These are phyloP conservation scores for Gyromitra esculenta DNA, from an alignment of 2,329 filamentous ascomycete genomes.

Conservation along the genomic window DNA sequence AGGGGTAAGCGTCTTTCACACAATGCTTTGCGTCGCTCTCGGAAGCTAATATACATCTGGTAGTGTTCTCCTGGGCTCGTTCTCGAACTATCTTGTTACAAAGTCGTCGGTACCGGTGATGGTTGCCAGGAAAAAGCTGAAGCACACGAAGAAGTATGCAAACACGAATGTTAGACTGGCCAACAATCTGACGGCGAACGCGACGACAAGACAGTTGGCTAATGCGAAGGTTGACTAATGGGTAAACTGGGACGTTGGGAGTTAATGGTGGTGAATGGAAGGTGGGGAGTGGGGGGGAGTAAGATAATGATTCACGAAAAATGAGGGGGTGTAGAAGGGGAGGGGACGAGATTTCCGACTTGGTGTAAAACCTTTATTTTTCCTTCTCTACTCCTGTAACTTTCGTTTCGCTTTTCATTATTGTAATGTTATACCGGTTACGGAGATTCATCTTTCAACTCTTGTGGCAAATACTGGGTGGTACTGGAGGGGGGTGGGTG, in stretches of 20 bases:
- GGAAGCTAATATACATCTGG: conserved; percentile 21
- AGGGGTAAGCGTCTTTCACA: conserved; percentile 70
- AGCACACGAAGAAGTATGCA: conserved; percentile 73
- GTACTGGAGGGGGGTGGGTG: not conserved
- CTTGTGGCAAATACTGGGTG: conserved; percentile 42
- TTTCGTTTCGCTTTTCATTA: not conserved
- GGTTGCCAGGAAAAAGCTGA: conserved; percentile 92
- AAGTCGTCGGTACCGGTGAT: conserved; percentile 98
- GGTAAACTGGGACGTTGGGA: not conserved
- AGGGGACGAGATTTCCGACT: conserved; percentile 1
- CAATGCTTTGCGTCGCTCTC: not conserved
- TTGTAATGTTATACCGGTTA: conserved; percentile 20
- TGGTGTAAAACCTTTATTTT: conserved; percentile 21
- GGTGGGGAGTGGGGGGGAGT: conserved; percentile 8
- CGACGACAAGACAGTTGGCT: conserved; percentile 47
- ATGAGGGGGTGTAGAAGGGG: conserved; percentile 1
- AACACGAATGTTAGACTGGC: conserved; percentile 54
- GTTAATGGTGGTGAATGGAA: conserved; percentile 1
- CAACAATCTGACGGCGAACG: conserved; percentile 52
- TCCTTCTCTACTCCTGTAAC: not conserved
- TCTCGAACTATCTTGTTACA: conserved; percentile 96
- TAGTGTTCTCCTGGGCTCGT: conserved; percentile 92
- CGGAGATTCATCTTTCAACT: conserved; percentile 26
- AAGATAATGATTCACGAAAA: conserved; percentile 9
- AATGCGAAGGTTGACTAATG: conserved; percentile 54